Evolutionary conservation across 257 asterid genomes (phyloP).

Genomic region (Nicotiana benthamiana): DNA sequence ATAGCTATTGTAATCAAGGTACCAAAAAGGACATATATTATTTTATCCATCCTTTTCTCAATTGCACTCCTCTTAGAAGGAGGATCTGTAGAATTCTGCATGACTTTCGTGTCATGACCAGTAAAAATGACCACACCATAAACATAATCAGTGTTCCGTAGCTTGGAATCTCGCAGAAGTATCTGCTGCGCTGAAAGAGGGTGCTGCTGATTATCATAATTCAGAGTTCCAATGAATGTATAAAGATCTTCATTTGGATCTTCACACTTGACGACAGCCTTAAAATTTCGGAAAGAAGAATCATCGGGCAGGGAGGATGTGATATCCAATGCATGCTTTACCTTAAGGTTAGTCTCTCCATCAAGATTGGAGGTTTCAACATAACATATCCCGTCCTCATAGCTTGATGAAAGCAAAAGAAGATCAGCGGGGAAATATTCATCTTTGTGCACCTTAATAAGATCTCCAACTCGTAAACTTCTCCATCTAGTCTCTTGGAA

Average conservation of each 20-base stretch:
- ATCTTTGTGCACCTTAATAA: conserved; percentile 72
- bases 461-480: conserved; percentile 76
- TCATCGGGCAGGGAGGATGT: conserved; percentile 58
- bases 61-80: conserved; percentile 94
- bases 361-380: conserved; percentile 91
- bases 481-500: conserved; percentile 66
- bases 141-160: conserved; percentile 67
- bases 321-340: conserved; percentile 72
- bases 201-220: conserved; percentile 36
- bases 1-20: conserved; percentile 56
- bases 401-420: conserved; percentile 78
- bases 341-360: conserved; percentile 94
- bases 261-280: conserved; percentile 73
- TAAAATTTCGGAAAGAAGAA: conserved; percentile 41
- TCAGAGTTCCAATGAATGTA: conserved; percentile 66
- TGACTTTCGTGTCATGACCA: conserved; percentile 91
- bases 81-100: conserved; percentile 89
- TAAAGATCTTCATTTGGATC: conserved; percentile 97
- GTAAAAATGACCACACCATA: conserved; percentile 81
- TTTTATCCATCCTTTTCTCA: conserved; percentile 84
- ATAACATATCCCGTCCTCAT: conserved; percentile 85
- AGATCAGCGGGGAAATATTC: conserved; percentile 92
- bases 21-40: conserved; percentile 71
- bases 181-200: conserved; percentile 79
- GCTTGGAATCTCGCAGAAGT: conserved; percentile 80